A percentile compares a stretch with the other conserved stretches of the same genome.
phyloP scores from a whole-genome alignment of 179 eudicot species.

The Carnegiea gigantea region DNA sequence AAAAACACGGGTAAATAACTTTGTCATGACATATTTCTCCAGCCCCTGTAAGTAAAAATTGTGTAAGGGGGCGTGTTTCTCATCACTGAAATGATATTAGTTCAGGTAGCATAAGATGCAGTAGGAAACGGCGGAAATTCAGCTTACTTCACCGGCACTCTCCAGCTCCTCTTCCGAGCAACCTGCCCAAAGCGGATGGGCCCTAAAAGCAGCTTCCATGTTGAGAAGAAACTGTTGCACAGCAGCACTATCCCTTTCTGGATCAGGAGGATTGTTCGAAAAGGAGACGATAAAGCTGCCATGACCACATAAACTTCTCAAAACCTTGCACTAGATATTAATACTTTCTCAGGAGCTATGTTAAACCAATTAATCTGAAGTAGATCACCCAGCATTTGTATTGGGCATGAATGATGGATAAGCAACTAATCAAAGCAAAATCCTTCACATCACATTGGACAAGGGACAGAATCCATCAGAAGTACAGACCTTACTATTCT shows the following conservation, averaged over 20 bases:
- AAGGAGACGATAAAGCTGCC: constrained; percentile 93
- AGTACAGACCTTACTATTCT: neutral
- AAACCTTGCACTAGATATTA: constrained; percentile 13
- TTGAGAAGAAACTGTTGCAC: constrained; percentile 84
- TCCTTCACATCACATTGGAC: neutral
- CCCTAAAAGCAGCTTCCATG: constrained; percentile 91
- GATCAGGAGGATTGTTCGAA: constrained; percentile 76
- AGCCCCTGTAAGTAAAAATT: constrained; percentile 57
- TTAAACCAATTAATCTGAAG: neutral
- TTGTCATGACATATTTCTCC: constrained; percentile 97
- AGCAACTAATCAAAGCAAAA: constrained; percentile 1
- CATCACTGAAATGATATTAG: constrained; percentile 6
- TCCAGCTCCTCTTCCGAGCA: constrained; percentile 95
- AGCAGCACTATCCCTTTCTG: constrained; percentile 86
- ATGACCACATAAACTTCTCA: constrained; percentile 15
- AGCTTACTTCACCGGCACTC: constrained; percentile 94
- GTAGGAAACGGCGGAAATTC: constrained; percentile 25
- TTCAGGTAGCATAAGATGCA: neutral
- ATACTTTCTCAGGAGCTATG: neutral
- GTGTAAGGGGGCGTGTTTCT: neutral
- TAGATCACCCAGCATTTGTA: neutral
- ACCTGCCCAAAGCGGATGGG: constrained; percentile 94
- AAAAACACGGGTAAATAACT: constrained; percentile 74
- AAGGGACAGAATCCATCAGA: neutral
- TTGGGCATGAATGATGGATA: neutral